Percentiles rank a stretch among this genome's conserved stretches.
Conservation (phyloP, 257 asterid species). For the Nicotiana obtusifolia region DNA sequence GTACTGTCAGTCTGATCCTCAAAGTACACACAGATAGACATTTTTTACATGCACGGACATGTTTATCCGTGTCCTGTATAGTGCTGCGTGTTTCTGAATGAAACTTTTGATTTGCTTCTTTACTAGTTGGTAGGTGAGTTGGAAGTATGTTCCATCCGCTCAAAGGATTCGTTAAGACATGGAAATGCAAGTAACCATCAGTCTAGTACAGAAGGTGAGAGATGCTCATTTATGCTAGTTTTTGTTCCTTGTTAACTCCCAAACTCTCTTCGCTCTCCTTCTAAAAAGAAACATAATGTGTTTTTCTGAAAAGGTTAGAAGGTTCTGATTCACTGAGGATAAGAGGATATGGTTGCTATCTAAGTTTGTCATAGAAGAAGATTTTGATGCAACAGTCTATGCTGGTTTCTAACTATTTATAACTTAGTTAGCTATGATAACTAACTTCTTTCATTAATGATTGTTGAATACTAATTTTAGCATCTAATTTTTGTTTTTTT, state of each 20-base stretch:
- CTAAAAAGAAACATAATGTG: neutral
- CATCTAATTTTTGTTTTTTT: neutral
- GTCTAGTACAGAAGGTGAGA: conserved; percentile 35
- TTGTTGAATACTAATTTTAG: neutral
- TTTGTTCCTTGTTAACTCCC: conserved; percentile 9
- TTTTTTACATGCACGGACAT: neutral
- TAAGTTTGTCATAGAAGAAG: neutral
- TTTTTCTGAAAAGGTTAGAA: neutral
- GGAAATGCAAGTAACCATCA: conserved; percentile 41
- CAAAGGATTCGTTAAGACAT: conserved; percentile 34
- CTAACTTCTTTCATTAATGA: neutral
- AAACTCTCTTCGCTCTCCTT: neutral
- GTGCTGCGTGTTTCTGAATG: conserved; percentile 5
- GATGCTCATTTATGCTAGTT: conserved; percentile 18
- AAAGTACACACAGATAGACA: neutral
- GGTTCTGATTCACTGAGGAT: neutral
- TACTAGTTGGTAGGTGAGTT: conserved; percentile 68
- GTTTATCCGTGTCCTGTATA: neutral
- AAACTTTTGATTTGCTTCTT: conserved; percentile 19
- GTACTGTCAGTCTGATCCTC: neutral
- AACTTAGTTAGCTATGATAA: neutral
- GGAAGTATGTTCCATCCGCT: conserved; percentile 43
- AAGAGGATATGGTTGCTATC: neutral
- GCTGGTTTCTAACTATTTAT: neutral
- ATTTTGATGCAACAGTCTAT: neutral